Percentiles rank a stretch among this genome's conserved stretches.
Conservation (phyloP, 2,329 filamentous ascomycete species). For the Ophiostoma himal-ulmi region DNA sequence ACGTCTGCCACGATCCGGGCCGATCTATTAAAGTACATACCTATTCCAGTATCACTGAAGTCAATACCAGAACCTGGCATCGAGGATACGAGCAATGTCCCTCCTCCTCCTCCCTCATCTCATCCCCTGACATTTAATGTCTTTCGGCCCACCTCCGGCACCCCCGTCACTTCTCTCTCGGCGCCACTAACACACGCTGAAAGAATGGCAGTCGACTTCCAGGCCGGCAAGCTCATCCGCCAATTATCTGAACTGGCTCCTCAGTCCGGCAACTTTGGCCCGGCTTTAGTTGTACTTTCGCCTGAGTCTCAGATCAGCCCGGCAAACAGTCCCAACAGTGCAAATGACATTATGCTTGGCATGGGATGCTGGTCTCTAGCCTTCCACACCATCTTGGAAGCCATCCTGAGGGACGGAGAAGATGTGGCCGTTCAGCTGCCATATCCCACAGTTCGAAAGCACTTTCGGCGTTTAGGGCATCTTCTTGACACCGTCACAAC, state of each 20-base stretch:
- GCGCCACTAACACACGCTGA: conserved; percentile 34
- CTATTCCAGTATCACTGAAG: conserved; percentile 39
- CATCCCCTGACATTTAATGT: conserved; percentile 36
- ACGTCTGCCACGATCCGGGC: background rate
- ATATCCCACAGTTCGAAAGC: conserved; percentile 49
- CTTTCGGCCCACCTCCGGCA: conserved; percentile 36
- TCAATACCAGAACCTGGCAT: conserved; percentile 14
- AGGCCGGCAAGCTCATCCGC: conserved; percentile 43
- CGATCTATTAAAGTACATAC: conserved; percentile 35
- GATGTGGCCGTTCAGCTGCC: conserved; percentile 54
- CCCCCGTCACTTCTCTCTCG: conserved; percentile 36
- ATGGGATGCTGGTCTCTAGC: conserved; percentile 48
- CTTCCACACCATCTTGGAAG: conserved; percentile 53
- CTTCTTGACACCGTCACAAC: conserved; percentile 48
- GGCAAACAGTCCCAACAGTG: background rate
- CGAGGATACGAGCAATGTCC: background rate
- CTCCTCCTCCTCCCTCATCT: background rate
- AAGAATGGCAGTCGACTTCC: conserved; percentile 39
- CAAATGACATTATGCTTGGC: background rate
- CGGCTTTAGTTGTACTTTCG: conserved; percentile 36
- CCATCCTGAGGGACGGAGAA: conserved; percentile 53
- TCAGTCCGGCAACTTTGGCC: conserved; percentile 46
- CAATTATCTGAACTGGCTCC: conserved; percentile 41
- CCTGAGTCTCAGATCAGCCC: conserved; percentile 2
- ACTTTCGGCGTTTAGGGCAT: conserved; percentile 46